Base-by-base conservation (phyloP, 345 rosid species). In the Carallia pectinifolia region DNA sequence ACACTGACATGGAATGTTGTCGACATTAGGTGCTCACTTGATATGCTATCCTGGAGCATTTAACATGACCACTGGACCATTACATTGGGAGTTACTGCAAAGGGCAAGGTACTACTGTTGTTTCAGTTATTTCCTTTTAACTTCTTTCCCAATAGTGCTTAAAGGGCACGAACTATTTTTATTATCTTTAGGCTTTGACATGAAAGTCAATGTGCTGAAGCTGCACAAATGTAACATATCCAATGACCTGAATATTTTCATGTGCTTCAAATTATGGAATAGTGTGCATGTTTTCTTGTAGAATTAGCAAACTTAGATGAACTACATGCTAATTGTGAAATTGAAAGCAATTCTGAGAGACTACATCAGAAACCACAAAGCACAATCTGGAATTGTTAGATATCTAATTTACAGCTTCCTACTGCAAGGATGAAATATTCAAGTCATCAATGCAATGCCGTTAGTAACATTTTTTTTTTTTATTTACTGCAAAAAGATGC, bases 21-120 rank as follows among this genome's bases (percentile, higher is more conserved):
- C 80, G 38, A 66, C 64, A 48, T 64, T 83, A 94, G 97, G 98
- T 76, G 98, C 97, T 83, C 97, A 91, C 79, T 77, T 94, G 76
- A 74, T 94, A 29, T 94, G 97, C 89, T 91, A 91, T 74, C 97
- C 96, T 31, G 97, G 97, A 72, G 98, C 98, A 37, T 94, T 91
- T 80, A 90, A 94, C 85, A 94, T 89, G 97, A 91, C 97, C 37
- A 94, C 98, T 48, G 97, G 98, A 70, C 97, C 97, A 54, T 82
- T 91, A 74, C 98, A 88, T 64, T 94, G 93, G 96, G 97, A 94
- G 65, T 77, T 94, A 62, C 53, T 91, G 80, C 97, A 91, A 85
- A 82, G 98, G 73, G 95, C 96, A 75, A 90, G 98, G 97, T 89
- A 65, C 60, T 65, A 72, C 55, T 64, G 9, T 48, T 40, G 34